Conservation (phyloP, 106 monocot species). For the Apostasia ramifera region DNA sequence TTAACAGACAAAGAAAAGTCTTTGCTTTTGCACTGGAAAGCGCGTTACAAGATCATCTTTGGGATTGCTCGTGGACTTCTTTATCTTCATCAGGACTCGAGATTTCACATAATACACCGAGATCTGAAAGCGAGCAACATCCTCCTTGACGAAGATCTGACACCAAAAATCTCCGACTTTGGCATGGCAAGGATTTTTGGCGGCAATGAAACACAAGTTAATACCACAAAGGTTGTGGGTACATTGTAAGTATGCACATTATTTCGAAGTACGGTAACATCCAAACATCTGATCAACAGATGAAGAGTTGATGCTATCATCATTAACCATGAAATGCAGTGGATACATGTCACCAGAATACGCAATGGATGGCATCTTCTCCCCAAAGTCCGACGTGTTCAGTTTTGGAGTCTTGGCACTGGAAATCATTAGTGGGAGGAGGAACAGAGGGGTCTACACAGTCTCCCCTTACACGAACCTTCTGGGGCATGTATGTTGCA, state of each 20-base stretch:
- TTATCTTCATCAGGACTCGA: not conserved
- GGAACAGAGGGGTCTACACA: not conserved
- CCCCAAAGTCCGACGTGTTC: slow-evolving; percentile 5
- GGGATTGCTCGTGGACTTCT: slow-evolving; percentile 3
- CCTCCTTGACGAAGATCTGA: not conserved
- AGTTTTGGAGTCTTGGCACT: slow-evolving; percentile 9
- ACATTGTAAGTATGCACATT: not conserved
- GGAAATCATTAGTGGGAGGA: slow-evolving; percentile 7
- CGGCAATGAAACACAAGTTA: not conserved
- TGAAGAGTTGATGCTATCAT: too few relatives aligned
- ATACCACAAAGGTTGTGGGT: slow-evolving; percentile 3
- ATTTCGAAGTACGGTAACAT: too few relatives aligned
- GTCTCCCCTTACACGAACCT: slow-evolving; percentile 2
- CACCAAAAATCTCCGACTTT: not conserved
- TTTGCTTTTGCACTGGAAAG: not conserved
- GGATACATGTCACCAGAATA: not conserved
- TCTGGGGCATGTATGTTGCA: slow-evolving; percentile 1
- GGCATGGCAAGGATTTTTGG: slow-evolving; percentile 4
- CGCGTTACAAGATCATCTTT: not conserved
- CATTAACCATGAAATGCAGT: too few relatives aligned
- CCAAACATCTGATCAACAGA: too few relatives aligned
- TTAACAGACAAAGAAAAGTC: not conserved
- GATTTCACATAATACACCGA: not conserved
- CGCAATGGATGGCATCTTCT: slow-evolving; percentile 9
- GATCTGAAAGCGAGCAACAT: slow-evolving; percentile 5